Conservation (phyloP, 176 grass and related monocot genomes). For the Carex scoparia region DNA sequence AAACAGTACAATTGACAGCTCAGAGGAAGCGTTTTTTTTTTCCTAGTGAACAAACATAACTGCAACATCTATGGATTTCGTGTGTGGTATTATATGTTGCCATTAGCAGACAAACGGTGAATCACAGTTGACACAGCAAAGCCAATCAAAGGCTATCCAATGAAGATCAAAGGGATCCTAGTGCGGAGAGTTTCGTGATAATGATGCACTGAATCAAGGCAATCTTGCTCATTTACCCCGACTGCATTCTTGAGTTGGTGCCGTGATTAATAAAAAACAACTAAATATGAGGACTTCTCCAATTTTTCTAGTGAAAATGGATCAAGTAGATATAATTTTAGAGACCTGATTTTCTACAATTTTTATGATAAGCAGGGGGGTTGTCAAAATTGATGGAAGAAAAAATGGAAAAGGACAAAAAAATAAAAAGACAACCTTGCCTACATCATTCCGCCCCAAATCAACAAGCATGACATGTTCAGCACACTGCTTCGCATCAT, state of each 20-base stretch:
- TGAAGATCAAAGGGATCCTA: not conserved
- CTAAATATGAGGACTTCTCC: not conserved
- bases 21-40: not conserved
- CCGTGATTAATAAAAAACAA: not conserved
- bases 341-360: not conserved
- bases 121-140: not conserved
- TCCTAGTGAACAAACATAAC: not conserved
- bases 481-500: constrained; percentile 86
- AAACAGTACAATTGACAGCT: not conserved
- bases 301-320: not conserved
- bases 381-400: not conserved
- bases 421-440: constrained; percentile 41
- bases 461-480: constrained; percentile 94
- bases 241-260: not conserved
- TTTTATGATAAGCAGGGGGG: not conserved
- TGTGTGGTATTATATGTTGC: not conserved
- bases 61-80: not conserved
- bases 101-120: not conserved
- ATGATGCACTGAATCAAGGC: not conserved
- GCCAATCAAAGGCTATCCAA: not conserved
- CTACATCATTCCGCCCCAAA: constrained; percentile 87
- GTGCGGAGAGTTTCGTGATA: not conserved
- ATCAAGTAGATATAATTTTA: not conserved
- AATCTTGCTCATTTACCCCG: not conserved
- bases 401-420: not conserved